Conservation (phyloP, 208 protist genomes). For the Leishmania braziliensis region DNA sequence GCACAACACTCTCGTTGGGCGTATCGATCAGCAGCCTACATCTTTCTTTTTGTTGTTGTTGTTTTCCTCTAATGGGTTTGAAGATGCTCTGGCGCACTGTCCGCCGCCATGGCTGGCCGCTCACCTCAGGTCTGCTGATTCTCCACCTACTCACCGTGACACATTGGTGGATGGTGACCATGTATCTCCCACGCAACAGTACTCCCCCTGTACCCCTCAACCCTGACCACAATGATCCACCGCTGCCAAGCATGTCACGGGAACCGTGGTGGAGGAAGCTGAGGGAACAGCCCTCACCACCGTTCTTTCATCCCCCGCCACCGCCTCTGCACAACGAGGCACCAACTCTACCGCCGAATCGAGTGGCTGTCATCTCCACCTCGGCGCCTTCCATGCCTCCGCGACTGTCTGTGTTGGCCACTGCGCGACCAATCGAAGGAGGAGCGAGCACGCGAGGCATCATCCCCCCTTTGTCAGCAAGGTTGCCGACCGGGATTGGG, state of each 20-base stretch:
- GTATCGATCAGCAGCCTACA: not conserved
- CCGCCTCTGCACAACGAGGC: slow-evolving; percentile 38
- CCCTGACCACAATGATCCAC: not conserved
- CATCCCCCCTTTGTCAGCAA: not conserved
- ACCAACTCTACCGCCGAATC: slow-evolving; percentile 21
- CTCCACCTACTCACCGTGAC: slow-evolving; percentile 8
- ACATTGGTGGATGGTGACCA: slow-evolving; percentile 15
- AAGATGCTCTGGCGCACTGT: not conserved
- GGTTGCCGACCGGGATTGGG: not conserved
- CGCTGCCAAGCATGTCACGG: slow-evolving; percentile 1
- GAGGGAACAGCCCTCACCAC: not conserved
- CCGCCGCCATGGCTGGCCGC: not conserved
- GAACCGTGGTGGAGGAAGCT: not conserved
- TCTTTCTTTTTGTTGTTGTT: not conserved
- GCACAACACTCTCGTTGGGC: not conserved
- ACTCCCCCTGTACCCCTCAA: not conserved
- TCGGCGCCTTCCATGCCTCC: slow-evolving; percentile 14
- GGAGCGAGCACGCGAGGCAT: not conserved
- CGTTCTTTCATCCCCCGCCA: slow-evolving; percentile 7
- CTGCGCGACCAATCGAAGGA: not conserved
- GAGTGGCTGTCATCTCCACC: slow-evolving; percentile 25
- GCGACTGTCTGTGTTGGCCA: not conserved
- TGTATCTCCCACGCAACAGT: slow-evolving; percentile 4
- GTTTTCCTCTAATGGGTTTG: not conserved
- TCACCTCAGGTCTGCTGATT: slow-evolving; percentile 6